Conservation (phyloP, 2,329 filamentous ascomycete genomes). For the Hypoxylon sp. region DNA sequence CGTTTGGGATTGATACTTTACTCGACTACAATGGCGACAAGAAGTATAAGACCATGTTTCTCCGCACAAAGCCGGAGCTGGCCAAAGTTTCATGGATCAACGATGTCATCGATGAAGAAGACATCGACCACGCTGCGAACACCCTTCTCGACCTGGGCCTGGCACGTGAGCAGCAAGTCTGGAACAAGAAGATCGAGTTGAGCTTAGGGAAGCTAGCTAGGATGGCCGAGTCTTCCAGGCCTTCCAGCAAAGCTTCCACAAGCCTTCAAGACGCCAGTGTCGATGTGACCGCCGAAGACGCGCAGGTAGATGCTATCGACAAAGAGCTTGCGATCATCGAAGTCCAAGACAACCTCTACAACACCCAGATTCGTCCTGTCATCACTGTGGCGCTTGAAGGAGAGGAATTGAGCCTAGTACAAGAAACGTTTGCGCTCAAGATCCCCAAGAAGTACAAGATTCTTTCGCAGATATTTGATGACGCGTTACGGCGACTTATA, state of each 20-base stretch:
- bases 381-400: conserved; percentile 81
- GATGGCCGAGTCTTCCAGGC: conserved; percentile 69
- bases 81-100: conserved; percentile 95
- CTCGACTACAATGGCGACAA: conserved; percentile 78
- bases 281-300: conserved; percentile 44
- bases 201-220: conserved; percentile 86
- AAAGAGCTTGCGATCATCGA: conserved; percentile 75
- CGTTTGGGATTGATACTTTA: conserved; percentile 73
- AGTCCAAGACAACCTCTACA: conserved; percentile 83
- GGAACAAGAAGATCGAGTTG: conserved; percentile 93
- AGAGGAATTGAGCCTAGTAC: conserved; percentile 80
- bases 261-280: conserved; percentile 45
- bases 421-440: conserved; percentile 72
- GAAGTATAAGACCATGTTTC: conserved; percentile 79
- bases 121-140: conserved; percentile 78
- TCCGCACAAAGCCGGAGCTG: conserved; percentile 77
- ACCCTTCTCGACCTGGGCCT: conserved; percentile 78
- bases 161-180: conserved; percentile 80
- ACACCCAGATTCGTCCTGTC: conserved; percentile 72
- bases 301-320: conserved; percentile 65
- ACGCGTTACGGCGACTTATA: conserved; percentile 76
- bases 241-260: conserved; percentile 48
- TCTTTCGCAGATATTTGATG: conserved; percentile 77
- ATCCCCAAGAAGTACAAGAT: conserved; percentile 71
- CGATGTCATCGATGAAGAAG: conserved; percentile 80